These are phyloP conservation scores for Colletotrichum lini DNA, from an alignment of 2,329 filamentous ascomycete species.

Conservation along the genomic window DNA sequence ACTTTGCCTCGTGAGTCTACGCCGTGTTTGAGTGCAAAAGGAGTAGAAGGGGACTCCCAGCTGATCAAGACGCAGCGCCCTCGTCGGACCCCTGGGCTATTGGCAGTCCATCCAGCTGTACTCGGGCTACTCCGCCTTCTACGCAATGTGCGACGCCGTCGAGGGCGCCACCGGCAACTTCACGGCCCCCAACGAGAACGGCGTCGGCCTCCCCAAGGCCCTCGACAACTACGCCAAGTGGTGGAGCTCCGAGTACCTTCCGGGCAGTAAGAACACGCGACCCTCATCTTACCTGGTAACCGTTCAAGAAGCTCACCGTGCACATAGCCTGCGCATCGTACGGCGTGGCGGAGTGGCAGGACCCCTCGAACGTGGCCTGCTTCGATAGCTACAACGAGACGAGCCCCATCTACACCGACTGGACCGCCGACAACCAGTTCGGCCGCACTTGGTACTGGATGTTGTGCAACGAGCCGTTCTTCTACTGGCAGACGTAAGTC, in stretches of 20 bases:
- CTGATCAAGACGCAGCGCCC: constrained; percentile 41
- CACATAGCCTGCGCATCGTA: constrained; percentile 60
- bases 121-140: constrained; percentile 53
- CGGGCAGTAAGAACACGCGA: constrained; percentile 59
- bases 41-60: rapidly evolving
- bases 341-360: constrained; percentile 61
- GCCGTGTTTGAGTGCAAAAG: constrained; percentile 12
- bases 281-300: background rate
- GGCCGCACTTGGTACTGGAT: constrained; percentile 73
- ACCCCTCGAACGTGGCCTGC: constrained; percentile 61
- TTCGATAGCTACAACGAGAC: constrained; percentile 66
- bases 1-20: constrained; percentile 58
- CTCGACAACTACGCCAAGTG: constrained; percentile 69
- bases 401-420: constrained; percentile 66
- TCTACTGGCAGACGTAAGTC: constrained; percentile 64
- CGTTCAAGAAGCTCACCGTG: constrained; percentile 7
- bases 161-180: constrained; percentile 44
- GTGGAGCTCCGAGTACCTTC: constrained; percentile 62
- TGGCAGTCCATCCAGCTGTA: constrained; percentile 56
- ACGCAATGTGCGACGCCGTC: constrained; percentile 54
- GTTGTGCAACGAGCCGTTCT: constrained; percentile 71
- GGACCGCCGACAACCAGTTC: constrained; percentile 58
- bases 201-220: constrained; percentile 68
- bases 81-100: constrained; percentile 45
- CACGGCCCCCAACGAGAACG: constrained; percentile 52